Evolutionary conservation across 805 yeast species (phyloP), one percentile per base, ranked within the genome.

Genomic region (Yarrowia keelungensis): DNA sequence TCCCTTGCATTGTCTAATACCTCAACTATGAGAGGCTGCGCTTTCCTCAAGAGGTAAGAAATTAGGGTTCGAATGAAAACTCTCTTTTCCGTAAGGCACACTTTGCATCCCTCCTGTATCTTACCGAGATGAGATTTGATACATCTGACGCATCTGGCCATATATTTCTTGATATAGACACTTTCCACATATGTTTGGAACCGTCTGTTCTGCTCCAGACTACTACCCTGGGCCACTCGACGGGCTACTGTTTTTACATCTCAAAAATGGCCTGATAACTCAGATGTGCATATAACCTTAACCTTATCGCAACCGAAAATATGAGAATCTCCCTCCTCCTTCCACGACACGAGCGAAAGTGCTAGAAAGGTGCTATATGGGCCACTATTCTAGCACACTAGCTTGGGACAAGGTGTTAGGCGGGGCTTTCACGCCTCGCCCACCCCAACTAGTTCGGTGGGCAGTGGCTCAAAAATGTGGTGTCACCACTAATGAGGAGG

Each of bases 221-320:
- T 10, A 45, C 26, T 5, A 4, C 49, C 14, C 10, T 15, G 11
- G 49, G 10, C 32, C n/a, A 46, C 54, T 39, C 39, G 5, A 32
- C 46, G 7, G 7, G 11, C 32, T 26, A 15, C 46, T 35, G 61
- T 16, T 54, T 36, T 22, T 22, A 36, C 35, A 56, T n/a, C 41
- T 22, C 62, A 41, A 26, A 56, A 56, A 56, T 56, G 64, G 64
- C 49, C 64, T 56, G 64, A 56, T 56, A 56, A 56, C 49, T 56
- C 38, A 26, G 16, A 26, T n/a, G 15, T 42, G 64, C 64, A 56
- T 56, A 32, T 14, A 56, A 56, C 49, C 64, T 35, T 19, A 56
- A 56, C 36, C n/a, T 42, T 56, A 56, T 56, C 64, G 64, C 26
- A 32, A 22, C 62, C 61, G 61, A 54, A 54, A 54, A 39, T 54